Base-by-base conservation (phyloP, 2,329 filamentous ascomycete species). In the Colletotrichum trifolii region DNA sequence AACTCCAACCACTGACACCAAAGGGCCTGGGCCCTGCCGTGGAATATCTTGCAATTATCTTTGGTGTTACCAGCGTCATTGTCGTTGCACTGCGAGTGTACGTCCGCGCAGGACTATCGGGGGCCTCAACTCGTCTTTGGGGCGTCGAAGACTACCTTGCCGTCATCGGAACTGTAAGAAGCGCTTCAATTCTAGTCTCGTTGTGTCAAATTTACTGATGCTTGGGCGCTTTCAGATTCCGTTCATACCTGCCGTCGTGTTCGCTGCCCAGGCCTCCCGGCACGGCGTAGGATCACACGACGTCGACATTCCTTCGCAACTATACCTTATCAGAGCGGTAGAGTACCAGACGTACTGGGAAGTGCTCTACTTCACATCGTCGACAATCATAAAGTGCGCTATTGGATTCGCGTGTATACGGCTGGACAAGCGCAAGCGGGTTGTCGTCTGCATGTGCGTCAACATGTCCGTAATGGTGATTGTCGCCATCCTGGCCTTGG, bases 361-460 rank as follows among this genome's bases (percentile, higher is more conserved):
- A 25, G 45, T 56, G 2, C 59, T 62, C n/a, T 72, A 71, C 66
- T 71, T 67, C 39, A 58, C 65, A 59, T 67, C 71, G 3, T 70
- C 71, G 10, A 64, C 62, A 1, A 33, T 70, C 11, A 70, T 68
- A 6, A 72, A 73, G 33, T 56, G 63, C 25, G 66, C 70, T 35
- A 71, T 73, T 42, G 71, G 67, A 0, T 56, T 71, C 39, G 69
- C 64, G 4, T 67, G 70, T 33, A 50, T 72, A 4, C 69, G 69
- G 2, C 40, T 71, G n/a, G 62, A 56, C 35, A 47, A 46, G 9
- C 36, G 52, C 13, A 68, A 60, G 50, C 48, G 40, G 15, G 67
- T 68, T 11, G 13, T 43, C 15, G 47, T 56, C n/a, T 50, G 67
- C 3, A 68, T 68, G 47, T 66, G 58, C 25, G 52, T 60, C 48